phyloP scores from a whole-genome alignment of 2,329 filamentous ascomycete species.

The Pseudogymnoascus sp. region DNA sequence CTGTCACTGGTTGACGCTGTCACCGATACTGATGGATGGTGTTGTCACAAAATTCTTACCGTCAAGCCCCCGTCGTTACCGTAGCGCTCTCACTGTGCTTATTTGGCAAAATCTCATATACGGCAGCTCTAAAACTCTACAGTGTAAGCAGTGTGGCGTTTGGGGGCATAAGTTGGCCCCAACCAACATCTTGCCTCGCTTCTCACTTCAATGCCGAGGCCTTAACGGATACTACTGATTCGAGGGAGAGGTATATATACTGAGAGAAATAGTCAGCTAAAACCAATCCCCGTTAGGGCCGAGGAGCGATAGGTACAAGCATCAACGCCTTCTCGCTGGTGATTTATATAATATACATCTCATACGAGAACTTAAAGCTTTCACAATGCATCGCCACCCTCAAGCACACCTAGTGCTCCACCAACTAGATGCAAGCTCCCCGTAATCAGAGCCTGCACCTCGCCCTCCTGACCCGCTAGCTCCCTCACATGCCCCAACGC shows the following conservation, averaged over 20 bases:
- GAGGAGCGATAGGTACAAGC: neutral
- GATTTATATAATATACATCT: neutral
- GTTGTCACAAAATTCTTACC: neutral
- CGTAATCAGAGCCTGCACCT: conserved; percentile 63
- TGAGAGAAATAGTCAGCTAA: neutral
- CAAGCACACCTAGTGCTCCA: conserved; percentile 66
- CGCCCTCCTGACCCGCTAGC: conserved; percentile 30
- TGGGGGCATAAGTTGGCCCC: neutral
- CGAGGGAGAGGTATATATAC: neutral
- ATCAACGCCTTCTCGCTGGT: neutral
- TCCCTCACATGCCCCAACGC: conserved; percentile 52
- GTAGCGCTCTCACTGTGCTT: neutral
- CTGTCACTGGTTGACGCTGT: neutral
- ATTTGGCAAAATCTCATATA: neutral
- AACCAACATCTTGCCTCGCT: neutral
- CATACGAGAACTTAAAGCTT: neutral
- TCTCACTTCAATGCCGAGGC: neutral
- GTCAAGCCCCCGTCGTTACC: neutral
- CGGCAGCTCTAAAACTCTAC: neutral
- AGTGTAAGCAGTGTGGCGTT: no score
- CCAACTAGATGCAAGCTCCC: conserved; percentile 82
- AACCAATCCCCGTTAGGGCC: neutral
- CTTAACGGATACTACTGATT: neutral
- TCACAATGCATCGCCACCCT: conserved; percentile 26
- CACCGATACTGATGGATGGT: neutral